Evolutionary conservation across 1,284 basidiomycete species (phyloP).

Genomic region (Ceratobasidium sp.): DNA sequence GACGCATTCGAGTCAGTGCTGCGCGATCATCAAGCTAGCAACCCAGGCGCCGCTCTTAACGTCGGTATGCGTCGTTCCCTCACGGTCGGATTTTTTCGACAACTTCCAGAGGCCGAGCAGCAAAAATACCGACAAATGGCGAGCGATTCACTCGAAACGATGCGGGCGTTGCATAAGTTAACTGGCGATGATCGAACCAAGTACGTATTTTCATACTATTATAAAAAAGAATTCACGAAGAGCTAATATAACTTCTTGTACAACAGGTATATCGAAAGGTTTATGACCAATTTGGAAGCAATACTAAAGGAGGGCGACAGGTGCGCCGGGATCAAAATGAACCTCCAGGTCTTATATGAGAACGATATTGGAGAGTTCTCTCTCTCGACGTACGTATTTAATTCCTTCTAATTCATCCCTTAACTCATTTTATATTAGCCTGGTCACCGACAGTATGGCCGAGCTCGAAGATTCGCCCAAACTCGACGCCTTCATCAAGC

Average conservation of each 20-base stretch:
- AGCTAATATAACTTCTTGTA: not conserved
- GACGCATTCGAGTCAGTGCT: not conserved
- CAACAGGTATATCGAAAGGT: not conserved
- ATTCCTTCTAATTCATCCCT: too few relatives aligned
- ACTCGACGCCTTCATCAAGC: not conserved
- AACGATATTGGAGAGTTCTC: not conserved
- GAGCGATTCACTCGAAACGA: not conserved
- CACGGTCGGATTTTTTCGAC: not conserved
- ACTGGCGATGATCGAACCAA: not conserved
- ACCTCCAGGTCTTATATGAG: not conserved
- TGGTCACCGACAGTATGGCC: not conserved
- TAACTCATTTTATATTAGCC: not conserved
- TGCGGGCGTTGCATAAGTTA: not conserved
- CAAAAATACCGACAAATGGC: not conserved
- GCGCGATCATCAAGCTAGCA: not conserved
- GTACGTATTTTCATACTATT: not conserved
- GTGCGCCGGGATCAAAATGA: not conserved
- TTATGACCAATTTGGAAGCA: not conserved
- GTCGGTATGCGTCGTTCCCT: slow-evolving; percentile 1
- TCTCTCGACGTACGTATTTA: not conserved
- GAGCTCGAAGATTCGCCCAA: not conserved
- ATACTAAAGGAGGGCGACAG: not conserved
- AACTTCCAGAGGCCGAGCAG: not conserved
- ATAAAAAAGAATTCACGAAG: too few relatives aligned
- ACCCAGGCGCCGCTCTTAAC: not conserved